These are phyloP conservation scores for Pelargonium citronellum DNA, from an alignment of 441 rosid genomes.

Conservation along the genomic window DNA sequence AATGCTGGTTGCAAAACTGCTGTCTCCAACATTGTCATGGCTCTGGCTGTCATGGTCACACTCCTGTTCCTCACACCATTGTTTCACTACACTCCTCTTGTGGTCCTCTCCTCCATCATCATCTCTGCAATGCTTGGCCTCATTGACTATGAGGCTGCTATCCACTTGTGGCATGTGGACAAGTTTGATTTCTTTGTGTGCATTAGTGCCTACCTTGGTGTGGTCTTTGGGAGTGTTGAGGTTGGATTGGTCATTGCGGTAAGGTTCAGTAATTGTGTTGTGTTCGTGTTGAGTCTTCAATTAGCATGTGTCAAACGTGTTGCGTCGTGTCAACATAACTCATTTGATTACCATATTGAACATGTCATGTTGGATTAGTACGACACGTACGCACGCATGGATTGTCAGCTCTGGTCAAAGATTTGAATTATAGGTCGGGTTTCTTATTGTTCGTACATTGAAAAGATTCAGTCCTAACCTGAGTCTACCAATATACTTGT, in stretches of 20 bases:
- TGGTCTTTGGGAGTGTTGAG: conserved; percentile 73
- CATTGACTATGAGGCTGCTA: conserved; percentile 77
- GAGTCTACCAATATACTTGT: too few species aligned
- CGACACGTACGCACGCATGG: too few species aligned
- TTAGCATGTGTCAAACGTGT: background rate
- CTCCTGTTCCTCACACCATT: conserved; percentile 72
- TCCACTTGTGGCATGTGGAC: conserved; percentile 74
- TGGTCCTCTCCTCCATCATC: conserved; percentile 79
- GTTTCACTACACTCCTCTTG: conserved; percentile 86
- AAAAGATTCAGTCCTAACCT: too few species aligned
- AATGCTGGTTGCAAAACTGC: conserved; percentile 97
- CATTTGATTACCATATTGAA: too few species aligned
- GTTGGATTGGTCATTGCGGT: conserved; percentile 71
- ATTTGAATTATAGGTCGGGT: too few species aligned
- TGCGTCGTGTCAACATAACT: too few species aligned
- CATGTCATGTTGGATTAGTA: too few species aligned
- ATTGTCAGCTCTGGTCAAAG: too few species aligned
- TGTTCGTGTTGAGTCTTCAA: background rate
- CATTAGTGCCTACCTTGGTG: conserved; percentile 68
- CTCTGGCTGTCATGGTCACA: conserved; percentile 73
- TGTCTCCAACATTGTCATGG: conserved; percentile 83
- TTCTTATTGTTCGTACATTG: too few species aligned
- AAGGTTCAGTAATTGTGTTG: conserved; percentile 6
- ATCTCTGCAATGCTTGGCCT: conserved; percentile 92
- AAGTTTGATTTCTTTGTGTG: conserved; percentile 86